Evolutionary conservation across 305 asterid genomes (phyloP).

Genomic region (Rubia peregrina): DNA sequence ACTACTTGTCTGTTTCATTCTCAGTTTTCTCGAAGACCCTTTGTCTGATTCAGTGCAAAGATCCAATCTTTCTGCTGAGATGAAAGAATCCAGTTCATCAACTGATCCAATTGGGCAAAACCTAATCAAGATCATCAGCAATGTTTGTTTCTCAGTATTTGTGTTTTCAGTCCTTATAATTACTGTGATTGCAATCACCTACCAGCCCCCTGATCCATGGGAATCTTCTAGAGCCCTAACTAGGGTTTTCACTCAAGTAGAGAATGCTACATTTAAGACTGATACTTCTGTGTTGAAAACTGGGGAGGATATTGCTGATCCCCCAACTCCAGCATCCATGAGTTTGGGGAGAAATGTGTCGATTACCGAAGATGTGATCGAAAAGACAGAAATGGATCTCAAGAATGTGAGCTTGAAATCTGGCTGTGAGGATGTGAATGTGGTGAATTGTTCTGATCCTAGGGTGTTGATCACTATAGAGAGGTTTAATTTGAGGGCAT

Average conservation of each 20-base stretch:
- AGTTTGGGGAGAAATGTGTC: constrained; percentile 28
- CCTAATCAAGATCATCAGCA: constrained; percentile 38
- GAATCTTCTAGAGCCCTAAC: constrained; percentile 63
- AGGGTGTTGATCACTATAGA: constrained; percentile 48
- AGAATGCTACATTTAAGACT: constrained; percentile 53
- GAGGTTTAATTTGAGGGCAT: constrained; percentile 57
- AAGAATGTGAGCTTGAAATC: constrained; percentile 36
- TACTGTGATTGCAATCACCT: constrained; percentile 77
- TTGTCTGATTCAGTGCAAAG: constrained; percentile 16
- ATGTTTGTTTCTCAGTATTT: constrained; percentile 73
- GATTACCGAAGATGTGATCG: constrained; percentile 54
- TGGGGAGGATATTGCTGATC: constrained; percentile 71
- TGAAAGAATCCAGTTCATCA: constrained; percentile 35
- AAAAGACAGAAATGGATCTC: constrained; percentile 46
- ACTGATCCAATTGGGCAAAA: constrained; percentile 48
- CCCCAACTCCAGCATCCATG: constrained; percentile 36
- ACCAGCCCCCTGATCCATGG: constrained; percentile 97
- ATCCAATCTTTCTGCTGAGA: constrained; percentile 21
- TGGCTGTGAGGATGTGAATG: constrained; percentile 51
- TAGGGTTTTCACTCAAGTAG: constrained; percentile 36
- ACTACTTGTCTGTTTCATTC: background rate
- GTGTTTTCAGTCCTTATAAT: constrained; percentile 54
- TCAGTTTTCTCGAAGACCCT: background rate
- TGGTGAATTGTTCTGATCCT: constrained; percentile 79
- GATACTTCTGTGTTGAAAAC: constrained; percentile 73